Evolutionary conservation across 1,139 yeast genomes (phyloP), one percentile per base, ranked within the genome.

Genomic region (Yamadazyma membranifaciens): DNA sequence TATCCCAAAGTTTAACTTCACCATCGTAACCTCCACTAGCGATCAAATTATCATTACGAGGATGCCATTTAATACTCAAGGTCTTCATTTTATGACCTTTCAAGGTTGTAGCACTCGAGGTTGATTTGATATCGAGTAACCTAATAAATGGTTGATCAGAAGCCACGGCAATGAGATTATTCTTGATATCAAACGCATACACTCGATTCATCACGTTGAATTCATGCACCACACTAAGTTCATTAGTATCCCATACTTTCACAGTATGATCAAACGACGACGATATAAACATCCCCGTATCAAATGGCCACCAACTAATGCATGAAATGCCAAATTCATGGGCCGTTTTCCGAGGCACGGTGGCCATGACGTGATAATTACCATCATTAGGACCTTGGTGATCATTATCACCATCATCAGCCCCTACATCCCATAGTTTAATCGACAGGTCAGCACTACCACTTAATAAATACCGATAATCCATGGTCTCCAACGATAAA

Each of bases 241-340:
- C 67, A 44, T 76, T 75, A 0, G 96, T 76, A 56, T 88, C 96
- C 95, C 96, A 91, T 0, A 88, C 71, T 47, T 83, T 86, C 24
- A 89, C 78, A 0, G 80, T 74, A 45, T 79, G 81, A 56, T 91
- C 98, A 56, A 83, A 87, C 0, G 96, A 87, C 0, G 89, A 80
- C 2, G 89, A 75, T 9, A 88, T 73, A 64, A 89, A 89, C 80
- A 91, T 74, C 1, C 96, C 97, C 20, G 83, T 80, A 59, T 91
- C 98, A 40, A 69, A 69, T 0, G 95, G 91, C 92, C 95, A 91
- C 97, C 98, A 91, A 52, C 75, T 72, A 1, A 87, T 69, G 13
- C 78, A 66, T 0, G 95, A 84, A 0, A 89, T 69, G 0, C 96
- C 96, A 57, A 73, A 88, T 20, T 65, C 61, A 56, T 91, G 98